These are phyloP conservation scores for Zanthoxylum bungeanum DNA, from an alignment of 345 rosid genomes.

Conservation along the genomic window DNA sequence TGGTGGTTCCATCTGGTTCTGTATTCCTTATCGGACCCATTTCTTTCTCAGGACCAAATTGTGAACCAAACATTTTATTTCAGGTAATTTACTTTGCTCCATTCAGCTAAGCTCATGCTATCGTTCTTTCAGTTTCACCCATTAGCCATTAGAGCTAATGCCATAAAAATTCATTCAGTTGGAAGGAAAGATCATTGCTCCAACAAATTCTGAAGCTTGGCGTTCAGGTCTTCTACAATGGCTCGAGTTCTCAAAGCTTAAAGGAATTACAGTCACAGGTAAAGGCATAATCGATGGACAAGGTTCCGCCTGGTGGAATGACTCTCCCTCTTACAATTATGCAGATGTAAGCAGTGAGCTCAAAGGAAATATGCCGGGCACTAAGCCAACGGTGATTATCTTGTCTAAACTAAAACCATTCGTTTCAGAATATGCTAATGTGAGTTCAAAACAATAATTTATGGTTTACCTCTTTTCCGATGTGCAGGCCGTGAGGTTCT, in stretches of 20 bases:
- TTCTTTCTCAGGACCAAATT: constrained; percentile 63
- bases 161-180: constrained; percentile 35
- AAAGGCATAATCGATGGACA: constrained; percentile 79
- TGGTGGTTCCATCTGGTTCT: constrained; percentile 68
- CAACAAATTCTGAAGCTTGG: constrained; percentile 63
- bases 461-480: constrained; percentile 2
- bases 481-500: constrained; percentile 76
- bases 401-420: not conserved
- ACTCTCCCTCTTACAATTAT: constrained; percentile 31
- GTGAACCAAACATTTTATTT: constrained; percentile 55
- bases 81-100: constrained; percentile 46
- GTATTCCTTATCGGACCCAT: constrained; percentile 69
- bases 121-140: not conserved
- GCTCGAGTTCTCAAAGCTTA: constrained; percentile 68
- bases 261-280: constrained; percentile 58
- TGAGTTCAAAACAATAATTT: not conserved
- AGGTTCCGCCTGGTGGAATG: constrained; percentile 85
- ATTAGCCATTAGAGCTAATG: not conserved
- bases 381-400: constrained; percentile 68
- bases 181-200: constrained; percentile 82
- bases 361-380: constrained; percentile 49
- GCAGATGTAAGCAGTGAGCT: constrained; percentile 32
- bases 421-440: not conserved
- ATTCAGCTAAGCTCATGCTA: not conserved
- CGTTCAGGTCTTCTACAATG: constrained; percentile 63